phyloP scores from a whole-genome alignment of 139 green algal genomes.

The Micromonas commoda region DNA sequence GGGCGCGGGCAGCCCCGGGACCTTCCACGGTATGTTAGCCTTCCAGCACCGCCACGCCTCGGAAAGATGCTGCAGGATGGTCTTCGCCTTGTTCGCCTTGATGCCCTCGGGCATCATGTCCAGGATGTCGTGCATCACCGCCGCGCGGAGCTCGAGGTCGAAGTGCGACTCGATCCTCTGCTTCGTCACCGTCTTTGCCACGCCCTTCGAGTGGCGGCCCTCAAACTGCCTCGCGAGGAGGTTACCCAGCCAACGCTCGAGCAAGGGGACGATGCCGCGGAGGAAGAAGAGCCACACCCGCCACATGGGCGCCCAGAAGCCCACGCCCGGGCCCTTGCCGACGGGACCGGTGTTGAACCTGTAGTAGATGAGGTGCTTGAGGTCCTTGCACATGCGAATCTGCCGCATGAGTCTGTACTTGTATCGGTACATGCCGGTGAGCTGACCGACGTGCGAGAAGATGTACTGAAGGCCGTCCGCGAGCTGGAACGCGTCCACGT shows the following conservation, averaged over 20 bases:
- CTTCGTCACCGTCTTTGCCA: slow-evolving; percentile 98
- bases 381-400: slow-evolving; percentile 77
- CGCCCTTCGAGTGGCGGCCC: slow-evolving; percentile 86
- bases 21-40: slow-evolving; percentile 98
- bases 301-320: slow-evolving; percentile 99
- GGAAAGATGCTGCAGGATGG: slow-evolving; percentile 97
- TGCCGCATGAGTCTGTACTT: slow-evolving; percentile 99
- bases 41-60: slow-evolving; percentile 96
- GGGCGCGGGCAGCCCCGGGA: slow-evolving; percentile 89
- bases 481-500: slow-evolving; percentile 98
- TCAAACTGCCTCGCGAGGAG: slow-evolving; percentile 98
- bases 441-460: slow-evolving; percentile 96
- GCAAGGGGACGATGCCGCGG: slow-evolving; percentile 90
- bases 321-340: slow-evolving; percentile 95
- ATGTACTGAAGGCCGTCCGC: slow-evolving; percentile 99
- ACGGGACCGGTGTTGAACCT: slow-evolving; percentile 97
- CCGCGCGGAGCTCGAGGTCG: slow-evolving; percentile 95
- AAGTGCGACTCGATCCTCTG: slow-evolving; percentile 98
- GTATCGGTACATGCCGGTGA: slow-evolving; percentile 96
- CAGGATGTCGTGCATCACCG: slow-evolving; percentile 98
- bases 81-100: slow-evolving; percentile 90
- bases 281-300: slow-evolving; percentile 99
- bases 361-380: slow-evolving; percentile 98
- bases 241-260: slow-evolving; percentile 99
- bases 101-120: slow-evolving; percentile 98